Evolutionary conservation across 345 rosid genomes (phyloP), one percentile per base, ranked within the genome.

Genomic region (Salix dunnii): DNA sequence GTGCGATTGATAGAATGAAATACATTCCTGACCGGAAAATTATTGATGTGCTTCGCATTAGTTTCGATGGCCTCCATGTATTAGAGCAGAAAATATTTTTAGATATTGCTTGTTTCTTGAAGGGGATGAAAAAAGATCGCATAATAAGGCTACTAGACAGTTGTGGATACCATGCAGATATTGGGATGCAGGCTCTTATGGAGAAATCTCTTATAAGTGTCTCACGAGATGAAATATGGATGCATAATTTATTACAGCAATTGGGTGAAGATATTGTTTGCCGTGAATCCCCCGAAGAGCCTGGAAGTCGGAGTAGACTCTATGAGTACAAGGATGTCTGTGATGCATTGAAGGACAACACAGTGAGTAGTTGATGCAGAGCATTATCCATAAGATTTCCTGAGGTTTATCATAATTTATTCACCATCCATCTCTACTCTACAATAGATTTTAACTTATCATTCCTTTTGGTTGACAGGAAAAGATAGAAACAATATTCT

Each of bases 241-340:
- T 74, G 63, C 70, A 74, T 64, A 60, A 49, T 48, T n/a, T 74
- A n/a, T 14, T 74, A 61, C 51, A 66, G 38, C n/a, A 20, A 31
- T 66, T 66, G 77, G 77, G 64, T 5, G 6, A 66, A 36, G 68
- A 65, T 20, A 74, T 74, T 66, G 77, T 74, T n/a, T 28, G 46
- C 18, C 1, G 20, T 30, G 71, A 74, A 66, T 65, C 64, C 3
- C 64, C 30, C 13, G 64, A 66, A 21, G 65, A 74, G n/a, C 77
- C 64, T 3, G 64, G 71, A 66, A 74, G 53, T 11, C 71, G 71
- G 18, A 74, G 77, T 11, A 74, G 77, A 35, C 16, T 74, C 2
- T 49, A 71, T 65, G 2, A 10, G 2, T 42, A 66, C 1, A 27
- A 66, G 21, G 77, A 74, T 48, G 71, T 16, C 16, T 21, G 31